Conservation (phyloP, 352 stramenopile genomes). For the Phytophthora citrophthora region DNA sequence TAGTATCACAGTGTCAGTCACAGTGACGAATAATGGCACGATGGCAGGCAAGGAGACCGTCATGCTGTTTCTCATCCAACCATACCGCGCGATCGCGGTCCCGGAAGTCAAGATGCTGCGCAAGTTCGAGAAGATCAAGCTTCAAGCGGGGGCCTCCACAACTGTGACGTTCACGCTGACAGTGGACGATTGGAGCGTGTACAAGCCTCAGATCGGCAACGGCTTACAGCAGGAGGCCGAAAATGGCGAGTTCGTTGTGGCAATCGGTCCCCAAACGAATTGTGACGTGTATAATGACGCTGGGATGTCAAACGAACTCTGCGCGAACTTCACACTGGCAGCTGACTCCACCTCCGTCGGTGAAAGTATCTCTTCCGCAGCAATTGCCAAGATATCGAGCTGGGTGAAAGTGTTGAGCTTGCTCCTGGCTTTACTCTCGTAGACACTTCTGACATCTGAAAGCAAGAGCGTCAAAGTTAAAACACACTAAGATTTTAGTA, state of each 20-base stretch:
- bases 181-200: conserved; percentile 61
- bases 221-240: conserved; percentile 67
- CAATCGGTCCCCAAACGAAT: conserved; percentile 64
- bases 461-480: conserved; percentile 1
- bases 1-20: conserved; percentile 49
- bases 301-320: conserved; percentile 40
- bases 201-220: conserved; percentile 57
- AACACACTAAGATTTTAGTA: conserved; percentile 8
- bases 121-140: conserved; percentile 75
- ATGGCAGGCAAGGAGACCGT: conserved; percentile 72
- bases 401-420: conserved; percentile 17
- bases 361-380: conserved; percentile 17
- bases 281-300: conserved; percentile 64
- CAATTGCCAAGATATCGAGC: conserved; percentile 3
- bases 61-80: conserved; percentile 78
- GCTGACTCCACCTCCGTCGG: conserved; percentile 11
- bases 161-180: conserved; percentile 48
- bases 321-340: conserved; percentile 47
- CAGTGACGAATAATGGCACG: conserved; percentile 67
- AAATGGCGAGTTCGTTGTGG: conserved; percentile 67
- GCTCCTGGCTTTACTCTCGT: background rate
- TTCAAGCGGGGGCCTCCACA: conserved; percentile 39
- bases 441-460: background rate
- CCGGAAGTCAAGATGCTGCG: conserved; percentile 84
- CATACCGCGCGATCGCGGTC: conserved; percentile 60